Evolutionary conservation across 331 rosid genomes (phyloP).

Genomic region (Quercus tomentella): DNA sequence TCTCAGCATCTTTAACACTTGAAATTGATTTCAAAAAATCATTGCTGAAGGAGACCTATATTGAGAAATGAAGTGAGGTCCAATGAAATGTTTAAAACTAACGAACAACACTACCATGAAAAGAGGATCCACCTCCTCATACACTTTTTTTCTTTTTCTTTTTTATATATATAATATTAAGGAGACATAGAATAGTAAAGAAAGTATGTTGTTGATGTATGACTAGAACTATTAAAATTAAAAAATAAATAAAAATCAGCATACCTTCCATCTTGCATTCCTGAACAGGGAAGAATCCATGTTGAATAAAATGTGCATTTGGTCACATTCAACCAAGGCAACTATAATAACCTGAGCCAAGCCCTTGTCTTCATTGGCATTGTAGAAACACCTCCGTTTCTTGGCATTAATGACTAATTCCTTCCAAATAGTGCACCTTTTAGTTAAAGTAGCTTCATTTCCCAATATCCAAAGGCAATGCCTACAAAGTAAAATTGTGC

Average conservation of each 20-base stretch:
- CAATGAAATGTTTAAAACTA: not conserved
- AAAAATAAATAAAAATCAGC: not conserved
- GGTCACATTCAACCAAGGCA: constrained; percentile 15
- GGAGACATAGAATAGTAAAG: not conserved
- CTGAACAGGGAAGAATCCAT: constrained; percentile 13
- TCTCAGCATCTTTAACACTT: not conserved
- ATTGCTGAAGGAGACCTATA: not conserved
- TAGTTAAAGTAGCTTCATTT: constrained; percentile 18
- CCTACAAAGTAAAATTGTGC: constrained; percentile 4
- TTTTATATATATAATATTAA: not conserved
- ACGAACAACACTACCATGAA: not conserved
- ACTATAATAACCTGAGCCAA: not conserved
- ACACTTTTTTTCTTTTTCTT: no score
- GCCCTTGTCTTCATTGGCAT: constrained; percentile 24
- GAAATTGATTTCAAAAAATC: constrained; percentile 15
- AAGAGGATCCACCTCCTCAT: no score
- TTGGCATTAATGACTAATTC: constrained; percentile 32
- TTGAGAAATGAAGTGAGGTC: not conserved
- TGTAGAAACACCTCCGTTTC: constrained; percentile 18
- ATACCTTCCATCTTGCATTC: constrained; percentile 31
- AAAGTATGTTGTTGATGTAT: not conserved
- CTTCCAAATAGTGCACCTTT: constrained; percentile 27
- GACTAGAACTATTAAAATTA: not conserved
- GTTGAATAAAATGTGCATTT: not conserved
- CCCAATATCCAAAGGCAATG: constrained; percentile 45